These are phyloP conservation scores for Apiotrichum akiyoshidainum DNA, from an alignment of 1,284 basidiomycete genomes.

Conservation along the genomic window DNA sequence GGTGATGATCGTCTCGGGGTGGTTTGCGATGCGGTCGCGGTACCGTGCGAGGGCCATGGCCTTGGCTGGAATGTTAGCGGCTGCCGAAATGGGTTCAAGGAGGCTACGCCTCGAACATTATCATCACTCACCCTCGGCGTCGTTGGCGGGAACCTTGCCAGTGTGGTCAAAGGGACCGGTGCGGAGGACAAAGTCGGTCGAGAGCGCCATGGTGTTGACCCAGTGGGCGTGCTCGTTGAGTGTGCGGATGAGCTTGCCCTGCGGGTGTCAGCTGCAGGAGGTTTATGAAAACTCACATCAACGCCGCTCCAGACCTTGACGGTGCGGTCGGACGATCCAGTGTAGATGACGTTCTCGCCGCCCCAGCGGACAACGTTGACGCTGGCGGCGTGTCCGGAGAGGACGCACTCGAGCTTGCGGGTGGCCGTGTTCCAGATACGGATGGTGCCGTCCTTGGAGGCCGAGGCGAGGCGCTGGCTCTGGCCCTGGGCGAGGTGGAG, in stretches of 20 bases:
- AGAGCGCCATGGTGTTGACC: slow-evolving; percentile 94
- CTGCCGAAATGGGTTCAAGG: too few species aligned
- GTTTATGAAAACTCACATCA: slow-evolving; percentile 54
- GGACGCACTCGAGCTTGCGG: slow-evolving; percentile 72
- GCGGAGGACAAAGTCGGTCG: slow-evolving; percentile 89
- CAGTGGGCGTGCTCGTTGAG: slow-evolving; percentile 96
- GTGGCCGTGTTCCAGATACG: slow-evolving; percentile 82
- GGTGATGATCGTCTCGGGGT: slow-evolving; percentile 81
- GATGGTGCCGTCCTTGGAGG: slow-evolving; percentile 94
- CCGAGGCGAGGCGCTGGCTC: slow-evolving; percentile 82
- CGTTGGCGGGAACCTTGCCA: slow-evolving; percentile 67
- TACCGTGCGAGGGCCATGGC: slow-evolving; percentile 70
- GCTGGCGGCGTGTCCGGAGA: slow-evolving; percentile 89
- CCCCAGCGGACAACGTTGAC: slow-evolving; percentile 98
- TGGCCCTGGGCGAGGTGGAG: slow-evolving; percentile 67
- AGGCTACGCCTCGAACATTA: not conserved
- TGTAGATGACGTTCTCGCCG: slow-evolving; percentile 85
- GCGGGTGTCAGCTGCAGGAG: slow-evolving; percentile 3
- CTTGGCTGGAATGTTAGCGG: slow-evolving; percentile 58
- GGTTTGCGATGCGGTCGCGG: slow-evolving; percentile 62
- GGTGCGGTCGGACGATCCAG: slow-evolving; percentile 88
- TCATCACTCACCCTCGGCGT: slow-evolving; percentile 61
- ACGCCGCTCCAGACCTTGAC: slow-evolving; percentile 91
- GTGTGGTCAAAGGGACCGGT: slow-evolving; percentile 94
- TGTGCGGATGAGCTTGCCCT: slow-evolving; percentile 60